These are phyloP conservation scores for Ambrosiella xylebori DNA, from an alignment of 2,329 filamentous ascomycete genomes.

Conservation along the genomic window DNA sequence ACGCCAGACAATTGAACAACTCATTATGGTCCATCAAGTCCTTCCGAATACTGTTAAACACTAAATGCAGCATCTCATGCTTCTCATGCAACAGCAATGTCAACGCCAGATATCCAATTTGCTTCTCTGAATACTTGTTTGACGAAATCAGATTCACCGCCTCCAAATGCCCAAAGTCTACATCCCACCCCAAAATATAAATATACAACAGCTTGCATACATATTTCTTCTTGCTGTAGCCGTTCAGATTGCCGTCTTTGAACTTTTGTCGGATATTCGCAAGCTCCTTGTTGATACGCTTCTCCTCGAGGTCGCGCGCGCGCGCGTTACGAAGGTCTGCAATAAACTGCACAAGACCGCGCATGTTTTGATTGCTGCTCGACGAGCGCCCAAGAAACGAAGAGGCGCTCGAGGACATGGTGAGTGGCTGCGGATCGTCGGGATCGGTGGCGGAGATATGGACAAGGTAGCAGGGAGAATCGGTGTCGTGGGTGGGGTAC, in stretches of 20 bases:
- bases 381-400: conserved; percentile 50
- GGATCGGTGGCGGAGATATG: neutral
- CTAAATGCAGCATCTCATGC: conserved; percentile 86
- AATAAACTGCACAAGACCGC: conserved; percentile 92
- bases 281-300: conserved; percentile 97
- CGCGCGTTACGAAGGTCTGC: conserved; percentile 88
- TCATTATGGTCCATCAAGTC: conserved; percentile 91
- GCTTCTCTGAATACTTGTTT: conserved; percentile 95
- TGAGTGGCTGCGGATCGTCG: conserved; percentile 13
- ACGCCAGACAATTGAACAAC: conserved; percentile 86
- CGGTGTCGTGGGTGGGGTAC: too few relatives aligned
- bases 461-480: neutral
- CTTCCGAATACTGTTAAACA: conserved; percentile 97
- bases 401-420: conserved; percentile 38
- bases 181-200: conserved; percentile 96
- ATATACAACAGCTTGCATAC: conserved; percentile 99
- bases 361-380: conserved; percentile 50
- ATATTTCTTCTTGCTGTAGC: conserved; percentile 99
- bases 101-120: conserved; percentile 95
- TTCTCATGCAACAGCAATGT: conserved; percentile 94
- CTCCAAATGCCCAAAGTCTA: conserved; percentile 96
- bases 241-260: conserved; percentile 83
- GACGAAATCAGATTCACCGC: conserved; percentile 95
- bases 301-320: conserved; percentile 91
- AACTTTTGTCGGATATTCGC: conserved; percentile 98